Evolutionary conservation across 148 eudicot species (phyloP).

Genomic region (Vaccinium darrowii): DNA sequence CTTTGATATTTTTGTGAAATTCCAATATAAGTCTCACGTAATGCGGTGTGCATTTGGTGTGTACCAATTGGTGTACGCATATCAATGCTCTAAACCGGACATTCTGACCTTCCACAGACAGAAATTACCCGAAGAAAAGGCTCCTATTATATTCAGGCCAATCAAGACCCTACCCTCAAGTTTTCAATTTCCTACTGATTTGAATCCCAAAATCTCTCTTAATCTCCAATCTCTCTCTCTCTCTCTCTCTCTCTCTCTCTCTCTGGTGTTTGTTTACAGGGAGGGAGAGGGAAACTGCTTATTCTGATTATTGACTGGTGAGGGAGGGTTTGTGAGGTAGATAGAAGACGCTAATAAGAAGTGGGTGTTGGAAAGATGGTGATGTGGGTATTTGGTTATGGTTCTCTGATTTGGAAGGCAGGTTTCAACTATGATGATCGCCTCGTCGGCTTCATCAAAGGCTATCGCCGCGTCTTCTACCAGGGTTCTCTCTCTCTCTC

Average conservation of each 20-base stretch:
- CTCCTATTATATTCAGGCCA: no score
- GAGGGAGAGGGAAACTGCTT: neutral
- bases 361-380: slow-evolving; percentile 40
- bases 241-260: neutral
- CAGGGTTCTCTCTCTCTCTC: slow-evolving; percentile 47
- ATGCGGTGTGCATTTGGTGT: no score
- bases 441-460: slow-evolving; percentile 79
- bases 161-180: no score
- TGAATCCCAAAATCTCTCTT: no score
- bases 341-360: neutral
- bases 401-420: slow-evolving; percentile 93
- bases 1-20: no score
- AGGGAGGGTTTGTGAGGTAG: neutral
- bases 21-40: no score
- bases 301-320: neutral
- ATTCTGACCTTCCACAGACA: no score
- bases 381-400: slow-evolving; percentile 95
- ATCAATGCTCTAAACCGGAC: no score
- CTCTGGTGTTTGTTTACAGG: neutral
- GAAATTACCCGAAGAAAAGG: no score
- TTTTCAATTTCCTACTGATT: no score
- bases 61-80: no score
- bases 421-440: slow-evolving; percentile 82
- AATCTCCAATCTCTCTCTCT: no score
- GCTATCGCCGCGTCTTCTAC: slow-evolving; percentile 84